Conservation (phyloP, 2,329 filamentous ascomycete species). For the Aspergillus fischeri region DNA sequence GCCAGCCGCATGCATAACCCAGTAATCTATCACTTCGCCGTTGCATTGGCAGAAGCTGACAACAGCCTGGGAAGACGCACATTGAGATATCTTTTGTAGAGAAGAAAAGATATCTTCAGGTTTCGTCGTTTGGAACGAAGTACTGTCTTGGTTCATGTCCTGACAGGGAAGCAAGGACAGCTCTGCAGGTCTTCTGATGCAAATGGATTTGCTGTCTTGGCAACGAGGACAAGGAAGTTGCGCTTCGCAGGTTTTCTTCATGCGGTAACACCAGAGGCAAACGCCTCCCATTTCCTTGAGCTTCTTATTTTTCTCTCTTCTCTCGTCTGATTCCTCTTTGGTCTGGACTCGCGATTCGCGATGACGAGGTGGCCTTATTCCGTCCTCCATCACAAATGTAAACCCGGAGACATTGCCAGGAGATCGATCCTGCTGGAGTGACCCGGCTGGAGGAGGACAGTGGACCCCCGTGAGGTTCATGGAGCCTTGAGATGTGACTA, state of each 20-base stretch:
- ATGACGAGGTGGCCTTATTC: not conserved
- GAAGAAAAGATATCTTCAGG: not conserved
- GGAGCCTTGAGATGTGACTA: not conserved
- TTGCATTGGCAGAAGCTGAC: conserved; percentile 12
- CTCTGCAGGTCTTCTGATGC: conserved; percentile 18
- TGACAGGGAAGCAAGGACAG: conserved; percentile 12
- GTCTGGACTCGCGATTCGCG: conserved; percentile 8
- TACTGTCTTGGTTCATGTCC: not conserved
- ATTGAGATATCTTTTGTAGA: conserved; percentile 4
- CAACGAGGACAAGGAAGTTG: conserved; percentile 19
- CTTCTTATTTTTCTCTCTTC: conserved; percentile 12
- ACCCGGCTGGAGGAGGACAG: not conserved
- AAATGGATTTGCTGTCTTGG: conserved; percentile 9
- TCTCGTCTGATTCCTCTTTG: conserved; percentile 11
- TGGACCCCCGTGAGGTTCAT: not conserved
- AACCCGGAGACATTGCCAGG: not conserved
- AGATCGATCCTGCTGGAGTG: not conserved
- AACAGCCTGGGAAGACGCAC: conserved; percentile 1
- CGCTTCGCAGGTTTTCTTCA: conserved; percentile 24
- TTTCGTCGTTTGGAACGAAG: not conserved
- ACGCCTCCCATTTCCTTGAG: conserved; percentile 24
- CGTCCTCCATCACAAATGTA: conserved; percentile 12
- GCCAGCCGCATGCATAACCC: conserved; percentile 6
- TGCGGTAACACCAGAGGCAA: conserved; percentile 26
- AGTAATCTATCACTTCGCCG: conserved; percentile 1